Evolutionary conservation across 2,329 filamentous ascomycete genomes (phyloP).

Genomic region (Neonectria punicea): DNA sequence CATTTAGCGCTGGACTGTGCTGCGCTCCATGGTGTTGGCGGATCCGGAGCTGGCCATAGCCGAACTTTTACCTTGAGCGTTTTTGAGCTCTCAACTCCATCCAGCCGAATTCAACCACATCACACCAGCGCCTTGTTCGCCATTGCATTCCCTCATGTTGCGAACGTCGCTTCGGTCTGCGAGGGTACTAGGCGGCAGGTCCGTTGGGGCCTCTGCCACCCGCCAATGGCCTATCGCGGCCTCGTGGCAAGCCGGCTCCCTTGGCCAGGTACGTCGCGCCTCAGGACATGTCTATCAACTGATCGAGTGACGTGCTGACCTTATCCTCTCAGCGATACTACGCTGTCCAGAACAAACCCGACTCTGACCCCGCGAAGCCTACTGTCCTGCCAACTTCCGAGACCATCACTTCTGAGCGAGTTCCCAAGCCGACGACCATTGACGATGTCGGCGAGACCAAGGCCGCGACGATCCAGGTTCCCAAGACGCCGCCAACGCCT

Average conservation of each 20-base stretch:
- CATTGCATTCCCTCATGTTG: slow-evolving; percentile 71
- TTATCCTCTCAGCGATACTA: slow-evolving; percentile 62
- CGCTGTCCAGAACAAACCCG: slow-evolving; percentile 64
- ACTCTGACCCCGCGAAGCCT: slow-evolving; percentile 59
- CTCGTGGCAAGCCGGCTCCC: slow-evolving; percentile 47
- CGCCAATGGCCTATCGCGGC: slow-evolving; percentile 67
- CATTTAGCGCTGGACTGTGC: slow-evolving; percentile 27
- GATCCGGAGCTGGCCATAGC: slow-evolving; percentile 50
- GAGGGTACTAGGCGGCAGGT: slow-evolving; percentile 67
- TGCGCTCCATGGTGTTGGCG: slow-evolving; percentile 22
- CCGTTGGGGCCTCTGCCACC: slow-evolving; percentile 61
- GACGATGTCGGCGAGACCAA: slow-evolving; percentile 52
- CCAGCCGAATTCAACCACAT: slow-evolving; percentile 46
- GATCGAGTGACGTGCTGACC: slow-evolving; percentile 46
- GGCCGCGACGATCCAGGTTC: slow-evolving; percentile 53
- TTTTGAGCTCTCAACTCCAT: slow-evolving; percentile 52
- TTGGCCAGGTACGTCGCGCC: slow-evolving; percentile 49
- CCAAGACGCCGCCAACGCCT: slow-evolving; percentile 47
- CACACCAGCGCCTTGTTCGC: slow-evolving; percentile 50
- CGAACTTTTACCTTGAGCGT: slow-evolving; percentile 58
- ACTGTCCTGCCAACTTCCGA: slow-evolving; percentile 65
- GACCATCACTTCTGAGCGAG: slow-evolving; percentile 60
- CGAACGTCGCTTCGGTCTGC: slow-evolving; percentile 75
- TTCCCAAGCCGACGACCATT: slow-evolving; percentile 50
- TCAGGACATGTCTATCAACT: slow-evolving; percentile 49